Conservation (phyloP, 768 basidiomycete species). For the Tricholoma hemisulphureum region DNA sequence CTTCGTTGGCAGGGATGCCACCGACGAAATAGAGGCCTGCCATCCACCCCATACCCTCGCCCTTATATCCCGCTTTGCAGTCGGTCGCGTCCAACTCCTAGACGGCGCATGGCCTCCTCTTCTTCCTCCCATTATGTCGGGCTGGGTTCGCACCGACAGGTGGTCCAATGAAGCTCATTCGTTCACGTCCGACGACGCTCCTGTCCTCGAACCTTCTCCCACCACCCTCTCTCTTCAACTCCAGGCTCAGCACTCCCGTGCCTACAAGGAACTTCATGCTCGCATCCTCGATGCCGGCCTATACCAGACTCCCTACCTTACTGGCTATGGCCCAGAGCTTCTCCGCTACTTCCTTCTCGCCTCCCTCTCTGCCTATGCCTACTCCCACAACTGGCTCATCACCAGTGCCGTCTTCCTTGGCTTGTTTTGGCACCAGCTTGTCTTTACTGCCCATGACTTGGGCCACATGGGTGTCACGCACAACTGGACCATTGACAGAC, state of each 20-base stretch:
- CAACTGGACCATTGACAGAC: conserved; percentile 75
- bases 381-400: conserved; percentile 62
- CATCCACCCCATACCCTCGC: conserved; percentile 62
- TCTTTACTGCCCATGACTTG: conserved; percentile 90
- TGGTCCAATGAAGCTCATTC: conserved; percentile 68
- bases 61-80: conserved; percentile 59
- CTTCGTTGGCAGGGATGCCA: conserved; percentile 92
- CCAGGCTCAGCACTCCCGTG: conserved; percentile 68
- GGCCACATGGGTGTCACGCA: conserved; percentile 95
- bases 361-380: conserved; percentile 56
- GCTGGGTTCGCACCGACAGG: conserved; percentile 67
- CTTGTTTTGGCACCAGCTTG: conserved; percentile 91
- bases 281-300: conserved; percentile 77
- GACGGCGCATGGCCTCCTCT: conserved; percentile 71
- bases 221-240: conserved; percentile 51
- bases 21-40: conserved; percentile 92
- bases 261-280: conserved; percentile 78
- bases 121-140: conserved; percentile 81
- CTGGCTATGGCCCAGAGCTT: conserved; percentile 89
- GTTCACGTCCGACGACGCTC: conserved; percentile 32
- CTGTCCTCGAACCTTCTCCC: conserved; percentile 53
- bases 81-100: conserved; percentile 66
- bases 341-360: conserved; percentile 74
- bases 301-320: conserved; percentile 78
- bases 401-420: conserved; percentile 81